Conservation (phyloP, 2,329 filamentous ascomycete genomes). For the Bipolaris cookei region DNA sequence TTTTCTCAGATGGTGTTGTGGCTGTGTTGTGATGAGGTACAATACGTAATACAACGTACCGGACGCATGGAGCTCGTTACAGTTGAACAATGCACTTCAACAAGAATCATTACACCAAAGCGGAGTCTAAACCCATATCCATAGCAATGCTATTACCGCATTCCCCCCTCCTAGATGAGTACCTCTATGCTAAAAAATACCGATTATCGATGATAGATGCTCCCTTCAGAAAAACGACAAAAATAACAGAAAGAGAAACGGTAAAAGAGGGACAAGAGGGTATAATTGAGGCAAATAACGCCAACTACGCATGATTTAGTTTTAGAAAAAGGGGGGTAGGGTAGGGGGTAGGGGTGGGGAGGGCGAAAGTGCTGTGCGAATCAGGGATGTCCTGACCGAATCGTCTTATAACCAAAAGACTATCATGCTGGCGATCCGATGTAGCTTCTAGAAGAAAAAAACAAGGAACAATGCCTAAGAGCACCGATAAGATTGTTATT, state of each 20-base stretch:
- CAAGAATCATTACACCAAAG: background rate
- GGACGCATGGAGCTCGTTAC: background rate
- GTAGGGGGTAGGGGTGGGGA: too few relatives aligned
- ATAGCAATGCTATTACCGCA: background rate
- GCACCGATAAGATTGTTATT: conserved; percentile 14
- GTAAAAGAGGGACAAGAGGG: conserved; percentile 1
- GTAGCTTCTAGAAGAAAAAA: background rate
- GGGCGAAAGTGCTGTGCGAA: background rate
- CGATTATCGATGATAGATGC: background rate
- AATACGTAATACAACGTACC: too few relatives aligned
- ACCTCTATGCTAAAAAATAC: background rate
- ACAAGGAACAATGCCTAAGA: background rate
- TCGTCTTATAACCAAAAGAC: background rate
- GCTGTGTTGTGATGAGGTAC: background rate
- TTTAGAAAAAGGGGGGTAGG: too few relatives aligned
- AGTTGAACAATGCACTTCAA: background rate
- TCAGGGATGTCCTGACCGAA: background rate
- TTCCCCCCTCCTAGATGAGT: background rate
- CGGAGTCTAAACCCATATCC: background rate
- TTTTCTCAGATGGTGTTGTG: too few relatives aligned
- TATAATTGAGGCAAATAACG: background rate
- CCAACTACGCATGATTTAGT: background rate
- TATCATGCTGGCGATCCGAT: background rate
- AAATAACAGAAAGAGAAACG: background rate
- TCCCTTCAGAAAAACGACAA: background rate